Conservation (phyloP, 176 grass and related monocot species). For the Carex scoparia region DNA sequence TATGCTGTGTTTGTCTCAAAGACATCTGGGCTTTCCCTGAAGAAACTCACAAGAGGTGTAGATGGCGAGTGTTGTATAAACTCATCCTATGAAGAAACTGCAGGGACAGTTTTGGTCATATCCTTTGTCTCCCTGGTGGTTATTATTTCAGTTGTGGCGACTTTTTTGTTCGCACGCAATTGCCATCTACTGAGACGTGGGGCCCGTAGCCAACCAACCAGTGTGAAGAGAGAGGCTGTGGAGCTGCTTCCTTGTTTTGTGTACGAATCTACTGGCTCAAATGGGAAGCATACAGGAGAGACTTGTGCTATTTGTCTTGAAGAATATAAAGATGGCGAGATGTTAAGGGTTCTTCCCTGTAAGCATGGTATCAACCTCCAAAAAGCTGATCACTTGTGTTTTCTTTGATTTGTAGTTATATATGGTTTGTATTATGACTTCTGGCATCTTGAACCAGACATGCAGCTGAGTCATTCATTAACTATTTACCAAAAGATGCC, state of each 20-base stretch:
- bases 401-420: background rate
- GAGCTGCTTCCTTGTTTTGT: slow-evolving; percentile 51
- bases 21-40: slow-evolving; percentile 63
- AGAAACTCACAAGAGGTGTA: slow-evolving; percentile 56
- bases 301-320: slow-evolving; percentile 81
- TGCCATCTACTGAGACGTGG: slow-evolving; percentile 62
- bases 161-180: slow-evolving; percentile 83
- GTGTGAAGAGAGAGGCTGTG: slow-evolving; percentile 67
- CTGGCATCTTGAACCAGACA: background rate
- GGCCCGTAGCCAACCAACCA: slow-evolving; percentile 40
- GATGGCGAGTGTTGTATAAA: slow-evolving; percentile 75
- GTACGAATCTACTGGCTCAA: slow-evolving; percentile 42
- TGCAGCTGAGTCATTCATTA: background rate
- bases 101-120: slow-evolving; percentile 81
- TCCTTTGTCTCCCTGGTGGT: slow-evolving; percentile 80
- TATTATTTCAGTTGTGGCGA: slow-evolving; percentile 77
- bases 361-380: slow-evolving; percentile 43
- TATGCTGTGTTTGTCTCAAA: slow-evolving; percentile 82
- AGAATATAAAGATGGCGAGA: slow-evolving; percentile 76
- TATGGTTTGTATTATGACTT: background rate
- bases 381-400: background rate
- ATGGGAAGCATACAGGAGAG: slow-evolving; percentile 42
- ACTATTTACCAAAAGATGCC: background rate
- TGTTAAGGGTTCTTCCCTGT: slow-evolving; percentile 70
- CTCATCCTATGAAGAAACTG: slow-evolving; percentile 72